Percentiles rank a stretch among this genome's conserved stretches.
These are phyloP conservation scores for Fonsecaea nubica DNA, from an alignment of 2,329 filamentous ascomycete genomes.

Conservation along the genomic window DNA sequence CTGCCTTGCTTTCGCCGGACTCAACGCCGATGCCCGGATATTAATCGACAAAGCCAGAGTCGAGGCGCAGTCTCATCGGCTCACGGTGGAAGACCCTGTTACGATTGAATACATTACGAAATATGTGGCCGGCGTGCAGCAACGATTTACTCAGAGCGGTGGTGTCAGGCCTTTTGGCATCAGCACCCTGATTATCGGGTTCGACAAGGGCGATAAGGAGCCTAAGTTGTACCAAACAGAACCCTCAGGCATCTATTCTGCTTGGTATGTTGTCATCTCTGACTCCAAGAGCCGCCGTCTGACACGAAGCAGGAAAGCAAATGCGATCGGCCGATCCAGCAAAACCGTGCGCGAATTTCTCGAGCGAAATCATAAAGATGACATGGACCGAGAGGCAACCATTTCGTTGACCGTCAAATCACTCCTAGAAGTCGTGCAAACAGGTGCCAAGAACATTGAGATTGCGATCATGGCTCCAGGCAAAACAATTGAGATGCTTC, in stretches of 20 bases:
- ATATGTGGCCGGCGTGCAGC: constrained; percentile 96
- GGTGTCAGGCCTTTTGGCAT: constrained; percentile 99
- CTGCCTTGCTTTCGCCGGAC: constrained; percentile 92
- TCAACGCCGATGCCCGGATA: constrained; percentile 97
- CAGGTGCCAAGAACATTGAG: constrained; percentile 99
- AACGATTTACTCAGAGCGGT: constrained; percentile 98
- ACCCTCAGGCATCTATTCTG: constrained; percentile 98
- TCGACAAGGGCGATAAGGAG: constrained; percentile 88
- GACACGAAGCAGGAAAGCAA: constrained; percentile 79
- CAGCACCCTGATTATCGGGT: constrained; percentile 97
- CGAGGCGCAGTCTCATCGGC: constrained; percentile 94
- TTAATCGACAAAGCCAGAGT: constrained; percentile 96
- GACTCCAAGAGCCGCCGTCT: constrained; percentile 33
- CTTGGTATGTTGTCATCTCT: constrained; percentile 72
- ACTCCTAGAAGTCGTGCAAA: constrained; percentile 95
- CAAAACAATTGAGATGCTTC: constrained; percentile 89
- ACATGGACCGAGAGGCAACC: constrained; percentile 94
- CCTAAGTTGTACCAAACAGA: constrained; percentile 97
- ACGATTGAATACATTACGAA: constrained; percentile 99
- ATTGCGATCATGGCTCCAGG: constrained; percentile 97
- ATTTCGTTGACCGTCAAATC: constrained; percentile 99
- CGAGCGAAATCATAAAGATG: constrained; percentile 97
- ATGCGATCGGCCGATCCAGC: constrained; percentile 96
- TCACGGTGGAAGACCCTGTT: constrained; percentile 96
- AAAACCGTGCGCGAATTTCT: constrained; percentile 99